Base-by-base conservation (phyloP, 306 rosid species). In the Cucumis sativus region DNA sequence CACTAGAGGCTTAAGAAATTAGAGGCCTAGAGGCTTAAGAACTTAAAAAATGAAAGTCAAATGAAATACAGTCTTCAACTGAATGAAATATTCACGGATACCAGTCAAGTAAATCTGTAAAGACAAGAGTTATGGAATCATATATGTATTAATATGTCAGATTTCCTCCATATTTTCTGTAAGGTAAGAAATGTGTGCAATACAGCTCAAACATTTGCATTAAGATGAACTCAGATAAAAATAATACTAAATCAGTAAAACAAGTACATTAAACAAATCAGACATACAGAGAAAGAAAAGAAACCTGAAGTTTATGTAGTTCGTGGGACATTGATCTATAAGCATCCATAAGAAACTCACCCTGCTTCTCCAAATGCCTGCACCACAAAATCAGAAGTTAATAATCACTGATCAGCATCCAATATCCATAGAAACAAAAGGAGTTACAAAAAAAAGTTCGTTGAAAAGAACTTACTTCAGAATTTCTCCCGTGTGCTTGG, bases 341-440 rank as follows among this genome's bases (percentile, higher is more conserved):
- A 64, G 89, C 43, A 35, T 88, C 85, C 76, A 37, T 81, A 1
- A 85, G 84, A 43, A 88, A 80, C 83, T 85, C 91, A 13, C 58
- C 81, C 83, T 85, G 91, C 84, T 82, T 88, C 83, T 85, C 91
- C 87, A 85, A 83, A 84, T 85, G 91, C 82, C 89, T 83, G 74
- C 45, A 74, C 57, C 55, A 61, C 28, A 75, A 71, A 49, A 25
- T 57, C 20, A 64, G 54, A 61, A 47, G 51, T 5, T 18, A 5
- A 73, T 1, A 10, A 54, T 30, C 40, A 49, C 60, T 21, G 20
- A 52, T 52, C 57, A 16, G 20, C 23, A 23, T 45, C 43, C 62
- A 47, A 37, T 10, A 13, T 2, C 28, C 30, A 39, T 15, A 39
- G 10, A 28, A 10, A 75, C 41, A 12, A 79, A 72, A 72, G 77